Conservation (phyloP, 352 stramenopile species). For the Globisporangium middletonii region DNA sequence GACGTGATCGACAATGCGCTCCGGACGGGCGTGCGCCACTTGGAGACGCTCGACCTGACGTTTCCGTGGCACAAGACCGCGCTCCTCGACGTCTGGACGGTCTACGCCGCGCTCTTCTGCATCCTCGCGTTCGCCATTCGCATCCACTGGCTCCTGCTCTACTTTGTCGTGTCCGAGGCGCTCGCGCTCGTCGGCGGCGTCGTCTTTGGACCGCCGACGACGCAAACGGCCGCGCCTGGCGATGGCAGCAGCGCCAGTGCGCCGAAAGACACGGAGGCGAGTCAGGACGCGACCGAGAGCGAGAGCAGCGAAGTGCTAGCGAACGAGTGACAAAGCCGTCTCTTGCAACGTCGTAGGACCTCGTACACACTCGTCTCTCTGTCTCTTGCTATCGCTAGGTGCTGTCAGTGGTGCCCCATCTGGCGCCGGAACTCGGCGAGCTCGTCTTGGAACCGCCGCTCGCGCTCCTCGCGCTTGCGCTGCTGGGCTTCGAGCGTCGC, state of each 20-base stretch:
- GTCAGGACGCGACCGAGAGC: slow-evolving; percentile 1
- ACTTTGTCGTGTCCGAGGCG: slow-evolving; percentile 47
- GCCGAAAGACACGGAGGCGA: slow-evolving; percentile 1
- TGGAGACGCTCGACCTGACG: slow-evolving; percentile 62
- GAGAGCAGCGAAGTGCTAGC: slow-evolving; percentile 3
- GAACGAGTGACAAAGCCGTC: background rate
- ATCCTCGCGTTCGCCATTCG: slow-evolving; percentile 55
- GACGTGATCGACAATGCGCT: slow-evolving; percentile 64
- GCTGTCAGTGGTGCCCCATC: slow-evolving; percentile 8
- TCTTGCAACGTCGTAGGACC: background rate
- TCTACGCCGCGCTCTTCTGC: slow-evolving; percentile 68
- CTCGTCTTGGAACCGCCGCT: slow-evolving; percentile 50
- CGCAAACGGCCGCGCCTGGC: background rate
- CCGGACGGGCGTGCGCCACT: slow-evolving; percentile 46
- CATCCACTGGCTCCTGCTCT: slow-evolving; percentile 60
- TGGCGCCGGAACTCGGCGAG: slow-evolving; percentile 33
- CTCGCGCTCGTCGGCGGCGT: slow-evolving; percentile 31
- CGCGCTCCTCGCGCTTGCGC: slow-evolving; percentile 33
- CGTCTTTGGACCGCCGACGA: slow-evolving; percentile 26
- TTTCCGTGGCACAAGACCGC: slow-evolving; percentile 73
- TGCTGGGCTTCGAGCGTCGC: slow-evolving; percentile 14
- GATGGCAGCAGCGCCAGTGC: background rate
- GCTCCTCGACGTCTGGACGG: slow-evolving; percentile 76
- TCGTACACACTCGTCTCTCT: background rate
- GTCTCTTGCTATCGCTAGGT: background rate